Evolutionary conservation across 495 filamentous ascomycete genomes (phyloP).

Genomic region (Bombardia bombarda): DNA sequence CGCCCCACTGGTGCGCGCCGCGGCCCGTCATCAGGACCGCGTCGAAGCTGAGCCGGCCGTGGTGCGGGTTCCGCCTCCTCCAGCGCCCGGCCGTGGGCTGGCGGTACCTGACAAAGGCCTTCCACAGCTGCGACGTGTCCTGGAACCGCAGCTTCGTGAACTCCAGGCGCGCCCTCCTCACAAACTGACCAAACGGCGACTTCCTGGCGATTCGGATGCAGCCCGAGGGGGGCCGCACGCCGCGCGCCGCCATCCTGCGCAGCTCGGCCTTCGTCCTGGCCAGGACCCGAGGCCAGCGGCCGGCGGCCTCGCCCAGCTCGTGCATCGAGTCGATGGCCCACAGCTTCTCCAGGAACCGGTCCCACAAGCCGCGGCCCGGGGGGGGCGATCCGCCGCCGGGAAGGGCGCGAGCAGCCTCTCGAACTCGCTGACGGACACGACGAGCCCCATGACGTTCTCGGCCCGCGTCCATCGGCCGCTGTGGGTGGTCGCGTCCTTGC

Average conservation of each 20-base stretch:
- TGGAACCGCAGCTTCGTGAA: slow-evolving; percentile 74
- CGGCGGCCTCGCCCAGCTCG: slow-evolving; percentile 66
- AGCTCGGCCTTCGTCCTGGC: slow-evolving; percentile 53
- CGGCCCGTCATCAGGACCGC: slow-evolving; percentile 48
- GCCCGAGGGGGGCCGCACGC: slow-evolving; percentile 27
- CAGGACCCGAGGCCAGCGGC: slow-evolving; percentile 46
- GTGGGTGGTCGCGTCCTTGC: slow-evolving; percentile 5
- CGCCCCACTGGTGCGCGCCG: slow-evolving; percentile 39
- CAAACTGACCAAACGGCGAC: slow-evolving; percentile 80
- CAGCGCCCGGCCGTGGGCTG: slow-evolving; percentile 64
- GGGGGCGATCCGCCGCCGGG: slow-evolving; percentile 51
- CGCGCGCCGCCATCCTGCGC: slow-evolving; percentile 30
- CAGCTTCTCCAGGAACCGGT: slow-evolving; percentile 71
- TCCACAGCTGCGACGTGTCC: slow-evolving; percentile 70
- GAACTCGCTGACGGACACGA: slow-evolving; percentile 57
- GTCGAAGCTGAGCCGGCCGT: slow-evolving; percentile 60
- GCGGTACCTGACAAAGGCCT: slow-evolving; percentile 67
- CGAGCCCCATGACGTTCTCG: slow-evolving; percentile 38
- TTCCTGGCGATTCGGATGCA: slow-evolving; percentile 50
- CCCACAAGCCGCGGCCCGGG: slow-evolving; percentile 78
- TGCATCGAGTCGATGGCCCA: slow-evolving; percentile 81
- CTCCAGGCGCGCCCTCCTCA: slow-evolving; percentile 68
- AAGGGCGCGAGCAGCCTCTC: slow-evolving; percentile 54
- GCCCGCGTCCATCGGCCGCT: slow-evolving; percentile 30
- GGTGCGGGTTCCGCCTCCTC: slow-evolving; percentile 57